Evolutionary conservation across 2,329 filamentous ascomycete species (phyloP).

Genomic region (Pezicula neosporulosa): DNA sequence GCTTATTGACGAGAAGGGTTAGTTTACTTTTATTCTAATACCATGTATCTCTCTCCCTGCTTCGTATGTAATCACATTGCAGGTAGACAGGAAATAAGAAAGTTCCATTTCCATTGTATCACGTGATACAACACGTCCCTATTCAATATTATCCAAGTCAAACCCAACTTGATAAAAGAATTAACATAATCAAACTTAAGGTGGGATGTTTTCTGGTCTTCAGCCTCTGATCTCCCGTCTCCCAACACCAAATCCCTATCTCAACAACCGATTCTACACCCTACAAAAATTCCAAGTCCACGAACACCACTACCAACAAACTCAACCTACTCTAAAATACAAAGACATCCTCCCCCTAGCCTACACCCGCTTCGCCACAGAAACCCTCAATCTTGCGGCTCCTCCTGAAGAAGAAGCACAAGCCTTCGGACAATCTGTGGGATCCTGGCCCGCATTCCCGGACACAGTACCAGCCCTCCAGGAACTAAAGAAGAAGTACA

Average conservation of each 20-base stretch:
- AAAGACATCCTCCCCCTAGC: slow-evolving; percentile 40
- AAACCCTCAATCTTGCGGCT: slow-evolving; percentile 26
- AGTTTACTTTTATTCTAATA: background rate
- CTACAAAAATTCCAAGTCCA: slow-evolving; percentile 6
- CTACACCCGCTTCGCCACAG: slow-evolving; percentile 33
- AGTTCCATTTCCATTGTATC: too few relatives aligned
- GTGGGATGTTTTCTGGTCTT: slow-evolving; percentile 8
- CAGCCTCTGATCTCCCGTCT: slow-evolving; percentile 7
- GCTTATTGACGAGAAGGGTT: slow-evolving; percentile 11
- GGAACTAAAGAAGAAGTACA: slow-evolving; percentile 39
- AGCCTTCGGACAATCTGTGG: slow-evolving; percentile 39
- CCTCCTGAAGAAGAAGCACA: slow-evolving; percentile 25
- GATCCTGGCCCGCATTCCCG: slow-evolving; percentile 43
- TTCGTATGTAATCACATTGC: background rate
- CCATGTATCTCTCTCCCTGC: background rate
- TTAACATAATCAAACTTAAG: background rate
- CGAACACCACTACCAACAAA: slow-evolving; percentile 30
- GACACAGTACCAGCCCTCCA: slow-evolving; percentile 45
- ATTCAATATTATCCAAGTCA: background rate
- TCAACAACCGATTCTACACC: slow-evolving; percentile 1
- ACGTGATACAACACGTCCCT: too few relatives aligned
- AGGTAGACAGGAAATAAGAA: too few relatives aligned
- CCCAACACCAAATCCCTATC: slow-evolving; percentile 1
- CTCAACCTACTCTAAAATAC: slow-evolving; percentile 46
- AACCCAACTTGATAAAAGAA: background rate